phyloP scores from a whole-genome alignment of 306 rosid species.

The Begonia fuchsioides region DNA sequence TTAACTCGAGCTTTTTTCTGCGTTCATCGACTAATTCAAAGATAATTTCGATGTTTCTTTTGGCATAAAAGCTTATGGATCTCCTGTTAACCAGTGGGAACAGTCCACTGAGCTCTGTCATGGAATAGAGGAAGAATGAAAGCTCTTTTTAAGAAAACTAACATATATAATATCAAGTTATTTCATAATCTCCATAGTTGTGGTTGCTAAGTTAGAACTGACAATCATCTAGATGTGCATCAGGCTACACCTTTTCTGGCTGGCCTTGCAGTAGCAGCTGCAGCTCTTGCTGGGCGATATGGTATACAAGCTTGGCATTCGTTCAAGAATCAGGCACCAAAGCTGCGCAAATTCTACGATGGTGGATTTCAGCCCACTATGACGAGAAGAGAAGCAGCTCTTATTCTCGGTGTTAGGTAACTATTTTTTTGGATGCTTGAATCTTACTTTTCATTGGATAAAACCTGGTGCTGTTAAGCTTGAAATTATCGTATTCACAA shows the following conservation, averaged over 20 bases:
- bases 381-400: slow-evolving; percentile 66
- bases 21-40: too few relatives aligned
- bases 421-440: neutral
- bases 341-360: slow-evolving; percentile 41
- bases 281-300: slow-evolving; percentile 59
- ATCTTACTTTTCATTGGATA: neutral
- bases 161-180: too few relatives aligned
- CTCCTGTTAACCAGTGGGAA: too few relatives aligned
- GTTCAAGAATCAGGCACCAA: slow-evolving; percentile 40
- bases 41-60: too few relatives aligned
- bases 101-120: too few relatives aligned
- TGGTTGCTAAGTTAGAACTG: slow-evolving; percentile 1
- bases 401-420: slow-evolving; percentile 65
- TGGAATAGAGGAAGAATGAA: too few relatives aligned
- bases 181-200: too few relatives aligned
- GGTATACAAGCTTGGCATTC: slow-evolving; percentile 67
- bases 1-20: too few relatives aligned
- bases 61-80: too few relatives aligned
- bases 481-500: too few relatives aligned
- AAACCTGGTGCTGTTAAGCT: too few relatives aligned
- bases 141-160: too few relatives aligned
- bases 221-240: slow-evolving; percentile 10
- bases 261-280: slow-evolving; percentile 61
- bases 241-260: slow-evolving; percentile 65
- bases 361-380: slow-evolving; percentile 61